Evolutionary conservation across 768 basidiomycete genomes (phyloP), one percentile per base, ranked within the genome.

Genomic region (Phanerochaete carnosa): DNA sequence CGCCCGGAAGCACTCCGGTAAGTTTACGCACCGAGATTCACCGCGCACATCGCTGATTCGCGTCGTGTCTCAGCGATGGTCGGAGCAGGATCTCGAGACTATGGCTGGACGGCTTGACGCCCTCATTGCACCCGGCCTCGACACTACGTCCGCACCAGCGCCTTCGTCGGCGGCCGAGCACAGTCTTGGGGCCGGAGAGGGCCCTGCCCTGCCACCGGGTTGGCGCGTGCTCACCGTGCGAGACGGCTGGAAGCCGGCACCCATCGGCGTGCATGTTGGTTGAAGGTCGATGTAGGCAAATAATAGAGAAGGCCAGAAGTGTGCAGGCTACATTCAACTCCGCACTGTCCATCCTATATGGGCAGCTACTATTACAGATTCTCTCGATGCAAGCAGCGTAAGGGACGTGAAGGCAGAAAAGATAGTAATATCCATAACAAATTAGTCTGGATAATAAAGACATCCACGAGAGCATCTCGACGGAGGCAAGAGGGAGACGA

Each of bases 211-310:
- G 7, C 70, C 74, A 1, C 61, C 65, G 8, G 90, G 88, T 23
- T 92, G 90, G 89, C 76, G 75, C 53, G 57, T 77, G 45, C 72
- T 86, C 13, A 73, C 77, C 29, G 69, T 69, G 23, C 72, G 64
- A 19, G 74, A 73, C 16, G 70, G 72, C 37, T 91, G 90, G 90
- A 78, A 74, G 62, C 79, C 85, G 2, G 86, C 83, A 67, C 89
- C 90, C 5, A 86, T 92, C 47, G 90, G 90, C 9, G 77, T 89
- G 33, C 54, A 55, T 15, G 54, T 55, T 25, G 54, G 54, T 2
- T 52, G 33, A n/a, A 7, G 19, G 6, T 29, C 49, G 8, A 46
- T 12, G 39, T 43, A 19, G 7, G 33, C 6, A 35, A 6, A 13
- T 35, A 35, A 15, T 7, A 35, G 15, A 35, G 33, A 15, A 15